Base-by-base conservation (phyloP, 1,284 basidiomycete species). In the Neolentinus lepideus region DNA sequence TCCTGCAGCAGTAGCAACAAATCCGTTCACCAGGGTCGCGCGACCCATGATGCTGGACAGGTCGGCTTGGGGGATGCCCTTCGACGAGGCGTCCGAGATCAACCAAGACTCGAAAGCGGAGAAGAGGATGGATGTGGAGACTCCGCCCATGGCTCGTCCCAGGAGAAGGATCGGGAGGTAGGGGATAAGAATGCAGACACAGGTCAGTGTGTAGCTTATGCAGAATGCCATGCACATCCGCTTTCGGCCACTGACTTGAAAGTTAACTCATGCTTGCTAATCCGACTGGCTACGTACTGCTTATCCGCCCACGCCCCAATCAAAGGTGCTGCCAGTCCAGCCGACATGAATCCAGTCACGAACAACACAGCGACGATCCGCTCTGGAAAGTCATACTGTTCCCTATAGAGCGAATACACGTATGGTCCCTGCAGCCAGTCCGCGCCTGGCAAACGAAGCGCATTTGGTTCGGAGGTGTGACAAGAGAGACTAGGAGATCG, bases 391-490 rank as follows among this genome's bases (percentile, higher is more conserved):
- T 66, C 70, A 59, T 88, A 88, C 62, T 88, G 84, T 52, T 88
- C 84, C 52, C 75, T 74, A 65, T 89, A 89, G 0, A 88, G 70
- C 21, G 84, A 85, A 63, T 88, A 89, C 0, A 88, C 73, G 60
- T 88, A 89, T 24, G 86, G 86, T 0, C 86, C 86, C 66, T 89
- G 85, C n/a, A 89, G 71, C 87, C 86, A 89, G 65, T 89, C 86
- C 57, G 86, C 83, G 56, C 80, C 86, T 88, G 59, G 46, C 58
- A 12, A 54, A 21, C 50, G 19, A 43, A 21, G 38, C 38, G 38
- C 38, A 16, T 6, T 21, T n/a, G 38, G 38, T 9, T 21, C 12
- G 12, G 38, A 21, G 6, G 8, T n/a, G 3, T n/a, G 4, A 21
- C 8, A 6, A 43, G n/a, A 43, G 38, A 43, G 12, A 21, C 38